These are phyloP conservation scores for Suhomyces vadensis DNA, from an alignment of 805 yeast species.

Conservation along the genomic window DNA sequence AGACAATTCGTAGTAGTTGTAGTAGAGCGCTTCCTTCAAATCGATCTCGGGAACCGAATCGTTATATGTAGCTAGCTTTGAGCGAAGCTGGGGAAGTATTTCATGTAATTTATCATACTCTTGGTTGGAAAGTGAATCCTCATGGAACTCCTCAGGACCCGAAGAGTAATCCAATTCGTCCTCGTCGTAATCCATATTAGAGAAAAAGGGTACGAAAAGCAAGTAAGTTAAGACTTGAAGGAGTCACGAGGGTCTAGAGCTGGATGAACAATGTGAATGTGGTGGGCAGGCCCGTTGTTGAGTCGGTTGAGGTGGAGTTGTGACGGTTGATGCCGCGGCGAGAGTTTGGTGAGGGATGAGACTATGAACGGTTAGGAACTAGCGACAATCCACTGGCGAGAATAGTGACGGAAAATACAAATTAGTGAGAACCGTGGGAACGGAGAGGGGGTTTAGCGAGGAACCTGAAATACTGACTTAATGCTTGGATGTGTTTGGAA, in stretches of 20 bases:
- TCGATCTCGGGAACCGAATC: constrained; percentile 49
- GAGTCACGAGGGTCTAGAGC: not conserved
- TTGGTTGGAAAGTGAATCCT: constrained; percentile 38
- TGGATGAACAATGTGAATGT: too few relatives aligned
- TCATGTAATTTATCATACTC: constrained; percentile 46
- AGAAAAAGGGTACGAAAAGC: not conserved
- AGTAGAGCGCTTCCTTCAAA: constrained; percentile 59
- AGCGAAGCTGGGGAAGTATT: constrained; percentile 45
- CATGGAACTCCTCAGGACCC: constrained; percentile 36
- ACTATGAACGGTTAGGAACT: too few relatives aligned
- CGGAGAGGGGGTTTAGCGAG: too few relatives aligned
- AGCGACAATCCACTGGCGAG: too few relatives aligned
- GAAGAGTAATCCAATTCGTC: constrained; percentile 28
- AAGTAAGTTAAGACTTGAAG: constrained; percentile 31
- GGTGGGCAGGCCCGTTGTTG: too few relatives aligned
- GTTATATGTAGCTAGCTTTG: constrained; percentile 38
- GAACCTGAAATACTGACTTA: too few relatives aligned
- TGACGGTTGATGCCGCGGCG: too few relatives aligned
- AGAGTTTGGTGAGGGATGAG: too few relatives aligned
- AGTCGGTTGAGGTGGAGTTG: too few relatives aligned
- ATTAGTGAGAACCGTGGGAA: too few relatives aligned
- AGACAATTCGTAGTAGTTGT: constrained; percentile 56
- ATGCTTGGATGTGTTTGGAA: too few relatives aligned
- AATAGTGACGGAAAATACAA: too few relatives aligned
- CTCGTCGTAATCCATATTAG: constrained; percentile 21